Conservation (phyloP, 768 basidiomycete species). For the Russula emetica region DNA sequence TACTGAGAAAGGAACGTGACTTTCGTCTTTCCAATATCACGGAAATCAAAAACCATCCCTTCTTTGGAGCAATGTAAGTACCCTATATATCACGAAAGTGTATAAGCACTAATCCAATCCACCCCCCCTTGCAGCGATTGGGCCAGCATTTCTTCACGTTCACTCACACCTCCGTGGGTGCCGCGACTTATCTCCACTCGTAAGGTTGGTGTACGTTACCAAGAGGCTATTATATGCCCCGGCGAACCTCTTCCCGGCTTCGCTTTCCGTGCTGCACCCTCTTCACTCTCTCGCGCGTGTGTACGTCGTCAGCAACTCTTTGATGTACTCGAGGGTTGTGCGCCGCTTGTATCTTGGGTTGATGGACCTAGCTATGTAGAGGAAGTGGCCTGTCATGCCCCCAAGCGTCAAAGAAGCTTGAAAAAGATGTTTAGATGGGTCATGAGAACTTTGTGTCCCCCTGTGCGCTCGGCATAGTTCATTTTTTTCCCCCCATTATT, state of each 20-base stretch:
- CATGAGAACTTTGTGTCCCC: neutral
- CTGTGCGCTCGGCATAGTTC: neutral
- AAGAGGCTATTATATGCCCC: neutral
- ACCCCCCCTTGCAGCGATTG: conserved; percentile 5
- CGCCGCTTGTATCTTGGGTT: conserved; percentile 9
- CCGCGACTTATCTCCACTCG: conserved; percentile 11
- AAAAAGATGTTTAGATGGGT: conserved; percentile 13
- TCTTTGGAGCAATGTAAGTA: conserved; percentile 9
- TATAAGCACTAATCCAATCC: neutral
- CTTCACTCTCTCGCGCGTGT: conserved; percentile 9
- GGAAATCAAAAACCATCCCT: conserved; percentile 13
- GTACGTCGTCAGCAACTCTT: conserved; percentile 11
- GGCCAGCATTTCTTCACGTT: conserved; percentile 11
- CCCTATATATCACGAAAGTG: neutral
- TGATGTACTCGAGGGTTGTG: conserved; percentile 4
- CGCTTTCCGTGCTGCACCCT: neutral
- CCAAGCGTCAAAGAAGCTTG: conserved; percentile 3
- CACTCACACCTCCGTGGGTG: conserved; percentile 18
- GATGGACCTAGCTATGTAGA: neutral
- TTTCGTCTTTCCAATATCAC: conserved; percentile 8
- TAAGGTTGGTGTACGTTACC: neutral
- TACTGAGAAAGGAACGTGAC: conserved; percentile 1
- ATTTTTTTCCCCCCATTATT: neutral
- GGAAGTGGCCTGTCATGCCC: neutral
- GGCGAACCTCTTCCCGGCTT: conserved; percentile 17